Evolutionary conservation across 1,284 basidiomycete genomes (phyloP).

Genomic region (Bjerkandera adusta): DNA sequence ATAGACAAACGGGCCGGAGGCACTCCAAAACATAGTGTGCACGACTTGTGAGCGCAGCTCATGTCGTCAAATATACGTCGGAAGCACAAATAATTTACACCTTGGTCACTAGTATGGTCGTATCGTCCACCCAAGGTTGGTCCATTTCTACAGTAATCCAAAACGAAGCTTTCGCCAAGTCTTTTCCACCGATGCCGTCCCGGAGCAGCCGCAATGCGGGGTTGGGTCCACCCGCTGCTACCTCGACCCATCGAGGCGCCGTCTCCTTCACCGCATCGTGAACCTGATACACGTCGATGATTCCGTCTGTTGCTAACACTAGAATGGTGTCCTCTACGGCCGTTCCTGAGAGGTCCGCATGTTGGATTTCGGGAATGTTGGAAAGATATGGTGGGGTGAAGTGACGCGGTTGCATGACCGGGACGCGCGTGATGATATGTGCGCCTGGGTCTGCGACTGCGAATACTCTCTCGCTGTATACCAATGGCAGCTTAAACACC

Average conservation of each 20-base stretch:
- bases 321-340: conserved; percentile 43
- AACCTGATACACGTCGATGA: conserved; percentile 46
- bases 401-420: conserved; percentile 38
- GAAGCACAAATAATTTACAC: conserved; percentile 6
- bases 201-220: conserved; percentile 58
- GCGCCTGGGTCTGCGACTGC: conserved; percentile 10
- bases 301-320: conserved; percentile 65
- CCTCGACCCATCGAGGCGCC: conserved; percentile 47
- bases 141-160: conserved; percentile 67
- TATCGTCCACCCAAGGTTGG: conserved; percentile 68
- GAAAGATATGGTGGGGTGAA: conserved; percentile 69
- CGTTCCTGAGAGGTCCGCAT: conserved; percentile 12
- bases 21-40: no score
- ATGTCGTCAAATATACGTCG: background rate
- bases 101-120: conserved; percentile 53
- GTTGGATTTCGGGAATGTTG: conserved; percentile 53
- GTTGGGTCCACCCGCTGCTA: conserved; percentile 37
- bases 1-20: no score
- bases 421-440: conserved; percentile 11
- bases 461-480: conserved; percentile 12
- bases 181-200: conserved; percentile 56
- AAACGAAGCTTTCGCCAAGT: conserved; percentile 50
- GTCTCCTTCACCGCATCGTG: conserved; percentile 40
- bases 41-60: no score
- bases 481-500: conserved; percentile 17